Base-by-base conservation (phyloP, 495 filamentous ascomycete genomes). In the Aspergillus baeticus region DNA sequence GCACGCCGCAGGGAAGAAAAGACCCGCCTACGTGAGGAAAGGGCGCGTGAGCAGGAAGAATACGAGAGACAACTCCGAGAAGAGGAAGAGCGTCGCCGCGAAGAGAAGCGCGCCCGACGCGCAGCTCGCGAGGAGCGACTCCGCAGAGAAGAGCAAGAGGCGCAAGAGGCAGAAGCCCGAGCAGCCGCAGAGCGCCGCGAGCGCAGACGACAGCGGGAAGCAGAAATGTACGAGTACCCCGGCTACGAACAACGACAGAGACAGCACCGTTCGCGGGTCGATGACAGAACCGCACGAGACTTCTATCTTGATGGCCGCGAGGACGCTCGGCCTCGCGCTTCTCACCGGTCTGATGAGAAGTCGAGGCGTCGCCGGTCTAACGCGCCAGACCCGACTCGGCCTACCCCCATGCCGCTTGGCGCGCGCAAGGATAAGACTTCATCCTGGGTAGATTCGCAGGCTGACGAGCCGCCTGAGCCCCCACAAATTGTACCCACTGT, bases 391-490 rank as follows among this genome's bases (percentile, higher is more conserved):
- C 36, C 51, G 21, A 43, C 26, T 21, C 49, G 14, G 43, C 63
- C 64, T 11, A 50, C 57, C 0, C 49, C 68, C 10, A 59, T 66
- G 57, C 70, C 68, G 67, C 49, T 64, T 31, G 68, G 69, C 29
- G 69, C 61, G 33, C 66, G 66, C 33, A 71, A 70, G 61, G 79
- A 85, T 49, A 84, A 86, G 63, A 85, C 80, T 42, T 76, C 80
- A 2, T 82, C 79, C 4, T 86, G 83, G 83, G 78, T 86, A 4
- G 69, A 85, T 55, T 79, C 76, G 1, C 76, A 84, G 64, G 71
- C 75, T 34, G 70, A 70, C 10, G 79, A 83, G 13, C 83, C 82
- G 2, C 80, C 83, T 3, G 80, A 81, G 51, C 82, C 82, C n/a
- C 83, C 82, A 6, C 81, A 76, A 17, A 62, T 83, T 17, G 74